These are phyloP conservation scores for Saturnispora mendoncae DNA, from an alignment of 805 yeast species.

Conservation along the genomic window DNA sequence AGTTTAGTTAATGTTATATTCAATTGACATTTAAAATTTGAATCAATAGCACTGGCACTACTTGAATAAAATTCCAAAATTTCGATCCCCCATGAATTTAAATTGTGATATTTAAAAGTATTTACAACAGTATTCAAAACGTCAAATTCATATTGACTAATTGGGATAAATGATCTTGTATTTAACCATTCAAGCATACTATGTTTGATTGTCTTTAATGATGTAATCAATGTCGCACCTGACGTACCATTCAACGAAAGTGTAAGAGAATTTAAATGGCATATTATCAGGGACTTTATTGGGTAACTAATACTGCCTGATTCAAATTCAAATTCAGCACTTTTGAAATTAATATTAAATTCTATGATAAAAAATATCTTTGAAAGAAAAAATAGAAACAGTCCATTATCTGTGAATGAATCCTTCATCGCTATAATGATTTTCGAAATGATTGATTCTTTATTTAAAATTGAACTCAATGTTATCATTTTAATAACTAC, in stretches of 20 bases:
- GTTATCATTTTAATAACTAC: conserved; percentile 22
- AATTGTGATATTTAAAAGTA: conserved; percentile 21
- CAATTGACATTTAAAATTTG: background rate
- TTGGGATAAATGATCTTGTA: background rate
- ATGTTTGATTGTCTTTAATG: conserved; percentile 1
- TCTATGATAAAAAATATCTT: conserved; percentile 20
- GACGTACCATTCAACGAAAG: background rate
- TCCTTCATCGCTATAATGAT: conserved; percentile 20
- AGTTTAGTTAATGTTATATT: background rate
- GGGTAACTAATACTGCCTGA: conserved; percentile 11
- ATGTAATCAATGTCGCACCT: background rate
- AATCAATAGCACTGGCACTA: background rate
- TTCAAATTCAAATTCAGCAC: conserved; percentile 15
- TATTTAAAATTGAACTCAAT: conserved; percentile 14
- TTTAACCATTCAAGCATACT: conserved; percentile 7
- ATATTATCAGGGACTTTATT: conserved; percentile 15
- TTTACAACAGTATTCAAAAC: conserved; percentile 22
- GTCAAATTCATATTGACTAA: conserved; percentile 25
- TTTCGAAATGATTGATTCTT: conserved; percentile 19
- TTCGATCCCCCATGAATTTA: conserved; percentile 12
- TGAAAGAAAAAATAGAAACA: conserved; percentile 26
- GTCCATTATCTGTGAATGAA: conserved; percentile 22
- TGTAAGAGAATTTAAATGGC: conserved; percentile 20
- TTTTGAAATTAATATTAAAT: conserved; percentile 21
- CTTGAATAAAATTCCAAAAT: conserved; percentile 13